Conservation (phyloP, 495 filamentous ascomycete species). For the Penicillium paradoxum region DNA sequence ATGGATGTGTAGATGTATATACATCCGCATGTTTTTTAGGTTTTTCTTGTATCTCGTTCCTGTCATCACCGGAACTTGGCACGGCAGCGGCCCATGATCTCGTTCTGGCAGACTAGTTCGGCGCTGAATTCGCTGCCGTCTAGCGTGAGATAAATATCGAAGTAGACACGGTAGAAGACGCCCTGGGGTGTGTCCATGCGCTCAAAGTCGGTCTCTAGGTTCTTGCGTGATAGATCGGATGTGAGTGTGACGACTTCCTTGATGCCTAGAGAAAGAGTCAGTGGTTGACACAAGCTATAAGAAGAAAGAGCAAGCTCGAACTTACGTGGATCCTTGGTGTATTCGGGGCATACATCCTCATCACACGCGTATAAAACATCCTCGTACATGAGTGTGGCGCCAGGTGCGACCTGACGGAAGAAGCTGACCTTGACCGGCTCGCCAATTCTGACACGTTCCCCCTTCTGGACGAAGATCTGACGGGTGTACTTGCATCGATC, state of each 20-base stretch:
- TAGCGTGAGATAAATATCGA: slow-evolving; percentile 85
- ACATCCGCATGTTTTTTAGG: slow-evolving; percentile 1
- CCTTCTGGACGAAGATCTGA: slow-evolving; percentile 98
- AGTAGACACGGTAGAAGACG: slow-evolving; percentile 88
- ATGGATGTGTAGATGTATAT: slow-evolving; percentile 1
- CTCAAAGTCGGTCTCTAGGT: slow-evolving; percentile 98
- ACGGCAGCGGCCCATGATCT: slow-evolving; percentile 96
- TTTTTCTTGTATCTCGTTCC: slow-evolving; percentile 2
- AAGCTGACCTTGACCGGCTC: slow-evolving; percentile 99
- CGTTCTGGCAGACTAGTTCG: slow-evolving; percentile 95
- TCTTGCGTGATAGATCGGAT: slow-evolving; percentile 94
- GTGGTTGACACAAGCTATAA: background rate
- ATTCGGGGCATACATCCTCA: slow-evolving; percentile 96
- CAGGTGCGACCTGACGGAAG: slow-evolving; percentile 96
- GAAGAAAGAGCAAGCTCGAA: slow-evolving; percentile 16
- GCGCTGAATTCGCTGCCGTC: slow-evolving; percentile 98
- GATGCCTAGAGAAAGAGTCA: slow-evolving; percentile 60
- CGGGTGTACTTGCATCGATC: slow-evolving; percentile 98
- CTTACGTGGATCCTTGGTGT: slow-evolving; percentile 98
- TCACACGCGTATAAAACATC: slow-evolving; percentile 98
- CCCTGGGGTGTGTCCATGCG: slow-evolving; percentile 99
- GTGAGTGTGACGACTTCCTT: slow-evolving; percentile 99
- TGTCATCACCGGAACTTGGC: slow-evolving; percentile 63
- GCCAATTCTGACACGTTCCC: slow-evolving; percentile 96
- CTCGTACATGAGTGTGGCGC: slow-evolving; percentile 98